These are phyloP conservation scores for Hyparrhenia diplandra DNA, from an alignment of 176 grass and related monocot species.

Conservation along the genomic window DNA sequence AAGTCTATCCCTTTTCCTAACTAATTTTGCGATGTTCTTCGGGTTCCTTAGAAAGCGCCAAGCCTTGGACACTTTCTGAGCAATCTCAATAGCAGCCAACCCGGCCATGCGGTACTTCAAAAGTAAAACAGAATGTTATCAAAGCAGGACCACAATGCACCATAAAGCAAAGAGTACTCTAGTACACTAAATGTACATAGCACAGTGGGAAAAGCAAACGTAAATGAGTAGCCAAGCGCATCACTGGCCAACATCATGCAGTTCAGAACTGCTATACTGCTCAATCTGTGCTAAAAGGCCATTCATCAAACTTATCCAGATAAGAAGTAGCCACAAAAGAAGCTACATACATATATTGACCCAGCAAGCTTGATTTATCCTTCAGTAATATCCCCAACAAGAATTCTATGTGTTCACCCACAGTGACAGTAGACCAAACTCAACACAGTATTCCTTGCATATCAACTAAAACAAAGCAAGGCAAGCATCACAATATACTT, in stretches of 20 bases:
- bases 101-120: slow-evolving; percentile 89
- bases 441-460: not conserved
- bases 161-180: slow-evolving; percentile 6
- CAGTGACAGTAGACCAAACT: not conserved
- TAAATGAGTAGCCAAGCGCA: not conserved
- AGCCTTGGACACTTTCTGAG: slow-evolving; percentile 91
- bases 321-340: not conserved
- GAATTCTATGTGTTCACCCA: not conserved
- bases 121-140: slow-evolving; percentile 24
- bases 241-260: not conserved
- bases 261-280: not conserved
- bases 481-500: not conserved
- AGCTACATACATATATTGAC: not conserved
- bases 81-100: slow-evolving; percentile 95
- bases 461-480: not conserved
- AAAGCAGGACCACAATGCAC: not conserved
- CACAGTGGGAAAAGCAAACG: not conserved
- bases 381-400: not conserved
- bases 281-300: not conserved
- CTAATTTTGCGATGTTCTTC: slow-evolving; percentile 65
- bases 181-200: not conserved
- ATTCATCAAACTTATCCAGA: not conserved
- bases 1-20: slow-evolving; percentile 82
- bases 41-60: slow-evolving; percentile 84
- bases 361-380: slow-evolving; percentile 10